Conservation (phyloP, 2,329 filamentous ascomycete genomes). For the Pseudomassariella vexata region DNA sequence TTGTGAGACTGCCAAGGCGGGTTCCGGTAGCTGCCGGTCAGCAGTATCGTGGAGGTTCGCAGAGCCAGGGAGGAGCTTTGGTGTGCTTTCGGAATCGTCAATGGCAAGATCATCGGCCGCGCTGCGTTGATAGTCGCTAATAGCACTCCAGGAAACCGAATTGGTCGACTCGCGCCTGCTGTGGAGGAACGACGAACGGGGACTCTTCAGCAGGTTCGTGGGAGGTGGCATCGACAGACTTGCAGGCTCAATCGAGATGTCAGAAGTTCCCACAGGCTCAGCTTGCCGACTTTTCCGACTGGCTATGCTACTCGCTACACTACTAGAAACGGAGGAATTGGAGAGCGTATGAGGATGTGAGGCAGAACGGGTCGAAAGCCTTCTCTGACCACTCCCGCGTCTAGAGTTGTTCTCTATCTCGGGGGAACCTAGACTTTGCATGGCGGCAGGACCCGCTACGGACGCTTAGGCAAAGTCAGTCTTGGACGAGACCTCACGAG, state of each 20-base stretch:
- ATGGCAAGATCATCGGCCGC: constrained; percentile 33
- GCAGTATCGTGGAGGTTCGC: constrained; percentile 17
- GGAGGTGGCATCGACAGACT: constrained; percentile 61
- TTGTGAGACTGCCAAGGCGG: constrained; percentile 37
- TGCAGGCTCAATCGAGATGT: constrained; percentile 51
- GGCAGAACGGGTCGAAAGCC: constrained; percentile 15
- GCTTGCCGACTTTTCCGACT: constrained; percentile 52
- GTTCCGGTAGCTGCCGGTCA: constrained; percentile 38
- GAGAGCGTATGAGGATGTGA: constrained; percentile 36
- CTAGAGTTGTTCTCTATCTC: constrained; percentile 8
- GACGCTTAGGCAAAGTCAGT: too few relatives aligned
- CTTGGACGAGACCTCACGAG: too few relatives aligned
- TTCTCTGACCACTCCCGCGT: constrained; percentile 13
- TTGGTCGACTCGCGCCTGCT: constrained; percentile 36
- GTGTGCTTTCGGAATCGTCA: constrained; percentile 43
- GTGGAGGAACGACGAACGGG: constrained; percentile 34
- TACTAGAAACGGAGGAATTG: constrained; percentile 28
- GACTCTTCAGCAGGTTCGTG: constrained; percentile 33
- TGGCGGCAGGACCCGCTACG: too few relatives aligned
- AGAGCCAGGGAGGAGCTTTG: constrained; percentile 32
- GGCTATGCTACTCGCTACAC: constrained; percentile 19
- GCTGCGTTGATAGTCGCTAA: constrained; percentile 26
- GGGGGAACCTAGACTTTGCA: too few relatives aligned
- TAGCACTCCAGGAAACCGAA: constrained; percentile 30
- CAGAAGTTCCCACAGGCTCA: constrained; percentile 51